phyloP scores from a whole-genome alignment of 805 yeast species.

The Tetrapisispora arboricola region DNA sequence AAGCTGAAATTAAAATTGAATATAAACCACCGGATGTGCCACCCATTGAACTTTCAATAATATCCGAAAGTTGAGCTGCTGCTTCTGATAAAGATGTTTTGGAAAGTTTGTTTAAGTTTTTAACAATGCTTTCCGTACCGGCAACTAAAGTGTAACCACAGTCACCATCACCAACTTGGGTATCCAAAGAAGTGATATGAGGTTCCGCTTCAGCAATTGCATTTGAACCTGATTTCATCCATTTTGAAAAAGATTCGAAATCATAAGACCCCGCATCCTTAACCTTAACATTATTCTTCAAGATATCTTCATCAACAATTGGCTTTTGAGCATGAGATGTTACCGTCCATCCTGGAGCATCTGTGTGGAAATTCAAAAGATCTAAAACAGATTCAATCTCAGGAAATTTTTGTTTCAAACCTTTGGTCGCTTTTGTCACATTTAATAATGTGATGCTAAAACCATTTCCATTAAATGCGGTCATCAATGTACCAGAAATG shows the following conservation, averaged over 20 bases:
- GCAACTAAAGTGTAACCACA: conserved; percentile 85
- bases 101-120: conserved; percentile 38
- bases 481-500: conserved; percentile 69
- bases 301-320: conserved; percentile 19
- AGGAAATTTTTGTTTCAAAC: conserved; percentile 25
- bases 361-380: conserved; percentile 59
- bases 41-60: conserved; percentile 89
- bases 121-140: conserved; percentile 67
- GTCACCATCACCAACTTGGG: conserved; percentile 93
- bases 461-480: conserved; percentile 89
- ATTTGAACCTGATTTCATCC: conserved; percentile 42
- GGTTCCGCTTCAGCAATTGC: conserved; percentile 60
- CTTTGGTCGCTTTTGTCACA: conserved; percentile 40
- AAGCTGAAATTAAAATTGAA: conserved; percentile 72
- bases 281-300: conserved; percentile 27
- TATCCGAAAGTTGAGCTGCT: conserved; percentile 62
- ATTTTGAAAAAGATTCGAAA: conserved; percentile 23
- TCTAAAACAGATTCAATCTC: conserved; percentile 35
- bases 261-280: conserved; percentile 31
- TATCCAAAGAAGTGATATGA: conserved; percentile 72
- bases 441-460: conserved; percentile 77
- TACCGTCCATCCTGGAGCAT: conserved; percentile 70
- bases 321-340: conserved; percentile 22
- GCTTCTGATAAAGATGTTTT: conserved; percentile 40
- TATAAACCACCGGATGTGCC: conserved; percentile 95